Base-by-base conservation (phyloP, 2,329 filamentous ascomycete genomes). In the Curvularia spicifera region DNA sequence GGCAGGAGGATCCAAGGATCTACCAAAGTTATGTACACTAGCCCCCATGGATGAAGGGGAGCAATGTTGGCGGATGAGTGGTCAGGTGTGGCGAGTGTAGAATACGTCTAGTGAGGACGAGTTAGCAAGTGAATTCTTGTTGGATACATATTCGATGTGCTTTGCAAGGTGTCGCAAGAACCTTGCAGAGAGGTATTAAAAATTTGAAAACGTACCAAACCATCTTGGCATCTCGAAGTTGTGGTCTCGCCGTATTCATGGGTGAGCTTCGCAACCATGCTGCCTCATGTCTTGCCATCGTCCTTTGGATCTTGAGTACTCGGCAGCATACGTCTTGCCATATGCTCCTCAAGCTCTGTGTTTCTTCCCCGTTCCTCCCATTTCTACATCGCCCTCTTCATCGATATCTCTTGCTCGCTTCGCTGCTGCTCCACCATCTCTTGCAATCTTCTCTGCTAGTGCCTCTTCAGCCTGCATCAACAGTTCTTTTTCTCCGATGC, bases 401-500 rank as follows among this genome's bases (percentile, higher is more conserved):
- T 71, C 65, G 1, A 71, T 55, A 24, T 53, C 63, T 54, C 70
- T 66, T 56, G 63, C 59, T 56, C 72, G 67, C 56, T 73, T 74
- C 0, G 60, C 35, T n/a, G 52, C 51, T 8, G 54, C 52, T 2
- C 52, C 63, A 45, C 61, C 63, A 57, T 67, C 72, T 73, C 74
- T 76, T 78, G 63, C 57, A 67, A 71, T 31, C 18, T 52, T 61
- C 43, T 64, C 62, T 6, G 55, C 58, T 46, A 76, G 53, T 1
- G 68, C 71, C 35, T 68, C 58, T 57, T 84, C 80, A 1, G 87
- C 80, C 68, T 86, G 82, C 54, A 81, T 76, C 24, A 93, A 71
- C 5, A 93, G 79, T 65, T 83, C 82, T 74, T 92, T 92, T 76
- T 94, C 91, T 13, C 90, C 91, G 2, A 88, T 76, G 58, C 91